Evolutionary conservation across 345 rosid species (phyloP).

Genomic region (Aurinia saxatilis): DNA sequence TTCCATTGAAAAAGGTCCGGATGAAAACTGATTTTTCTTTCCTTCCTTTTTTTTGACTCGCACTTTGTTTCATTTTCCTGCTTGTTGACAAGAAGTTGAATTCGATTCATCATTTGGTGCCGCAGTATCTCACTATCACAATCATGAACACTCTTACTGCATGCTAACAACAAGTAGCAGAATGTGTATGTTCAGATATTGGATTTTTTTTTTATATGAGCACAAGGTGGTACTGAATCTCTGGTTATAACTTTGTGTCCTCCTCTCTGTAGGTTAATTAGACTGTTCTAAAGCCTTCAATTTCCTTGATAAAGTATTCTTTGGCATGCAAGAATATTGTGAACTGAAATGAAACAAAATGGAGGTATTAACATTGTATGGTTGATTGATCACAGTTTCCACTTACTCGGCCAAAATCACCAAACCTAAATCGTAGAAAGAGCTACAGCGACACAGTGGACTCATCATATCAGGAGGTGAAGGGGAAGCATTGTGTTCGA

Average conservation of each 20-base stretch:
- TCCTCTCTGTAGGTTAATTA: neutral
- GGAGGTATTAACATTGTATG: neutral
- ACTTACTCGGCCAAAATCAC: constrained; percentile 72
- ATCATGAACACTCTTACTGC: neutral
- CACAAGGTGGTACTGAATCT: neutral
- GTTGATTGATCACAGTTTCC: constrained; percentile 49
- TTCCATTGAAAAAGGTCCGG: constrained; percentile 70
- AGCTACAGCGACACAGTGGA: constrained; percentile 69
- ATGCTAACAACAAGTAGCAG: neutral
- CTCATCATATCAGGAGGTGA: constrained; percentile 38
- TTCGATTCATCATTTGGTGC: neutral
- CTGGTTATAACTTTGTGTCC: neutral
- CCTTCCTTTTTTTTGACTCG: neutral
- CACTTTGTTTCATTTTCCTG: neutral
- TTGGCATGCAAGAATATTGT: neutral
- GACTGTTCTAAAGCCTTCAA: neutral
- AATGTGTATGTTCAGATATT: neutral
- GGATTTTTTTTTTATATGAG: neutral
- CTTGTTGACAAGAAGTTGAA: neutral
- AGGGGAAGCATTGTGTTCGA: constrained; percentile 48
- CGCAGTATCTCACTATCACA: neutral
- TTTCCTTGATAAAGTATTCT: neutral
- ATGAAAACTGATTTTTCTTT: neutral
- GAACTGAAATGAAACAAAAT: neutral
- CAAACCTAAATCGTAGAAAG: constrained; percentile 66